Evolutionary conservation across 108 stramenopile genomes (phyloP), one percentile per base, ranked within the genome.

Genomic region (Cyclostephanos invisitatus): DNA sequence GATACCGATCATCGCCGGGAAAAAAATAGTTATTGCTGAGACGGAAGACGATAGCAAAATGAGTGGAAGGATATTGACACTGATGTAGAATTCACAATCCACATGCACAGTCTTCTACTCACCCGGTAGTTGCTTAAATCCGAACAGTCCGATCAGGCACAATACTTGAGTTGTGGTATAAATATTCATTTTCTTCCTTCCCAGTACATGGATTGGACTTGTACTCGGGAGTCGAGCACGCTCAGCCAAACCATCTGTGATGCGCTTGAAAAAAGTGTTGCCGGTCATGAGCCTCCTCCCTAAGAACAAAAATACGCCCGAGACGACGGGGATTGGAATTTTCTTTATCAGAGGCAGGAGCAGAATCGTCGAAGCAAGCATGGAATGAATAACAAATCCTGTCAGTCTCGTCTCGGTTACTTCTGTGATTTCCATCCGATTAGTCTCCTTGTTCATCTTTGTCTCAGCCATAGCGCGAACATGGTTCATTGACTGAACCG

Each of bases 401-500:
- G 96, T 97, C 25, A 95, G 18, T 65, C 97, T 83, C 15, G 96
- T 98, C 82, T 98, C 97, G 5, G 86, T 88, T 2, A 96, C 93
- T 67, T 54, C 42, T 14, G 72, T 84, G 56, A 94, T 86, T 75
- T 93, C 96, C 18, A 82, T 78, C 62, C 89, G 77, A 61, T 86
- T 82, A 7, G 89, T 87, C 73, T 91, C 86, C 63, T 87, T 67
- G 62, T 92, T 89, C 70, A 82, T 85, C 32, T 86, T 81, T n/a
- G 83, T 85, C 38, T 90, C 83, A 22, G 95, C 86, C 91, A 98
- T 78, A 5, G 94, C 92, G 22, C 89, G 74, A 7, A 98, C 92
- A 69, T 96, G 95, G 78, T 94, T 96, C 68, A 96, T 85, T 27
- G 92, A 94, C 73, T 98, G 97, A 14, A 98, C 96, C 14, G 97